Percentiles rank a stretch among this genome's conserved stretches.
These are phyloP conservation scores for Phytophthora pseudosyringae DNA, from an alignment of 352 stramenopile genomes.

Conservation along the genomic window DNA sequence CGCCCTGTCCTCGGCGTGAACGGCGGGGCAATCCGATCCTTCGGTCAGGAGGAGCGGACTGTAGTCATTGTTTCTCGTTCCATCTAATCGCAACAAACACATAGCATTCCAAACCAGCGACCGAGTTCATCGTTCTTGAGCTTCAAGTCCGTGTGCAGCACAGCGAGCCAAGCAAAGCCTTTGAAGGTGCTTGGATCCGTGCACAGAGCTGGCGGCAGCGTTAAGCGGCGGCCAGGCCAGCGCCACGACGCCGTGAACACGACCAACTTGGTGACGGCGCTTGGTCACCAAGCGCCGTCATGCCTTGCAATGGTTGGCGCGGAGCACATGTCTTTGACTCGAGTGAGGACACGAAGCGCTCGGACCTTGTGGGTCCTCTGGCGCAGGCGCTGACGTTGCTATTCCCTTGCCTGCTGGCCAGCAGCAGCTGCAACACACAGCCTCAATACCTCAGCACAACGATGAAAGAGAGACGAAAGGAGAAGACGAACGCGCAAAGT, in stretches of 20 bases:
- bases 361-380: no score
- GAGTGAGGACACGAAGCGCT: constrained; percentile 2
- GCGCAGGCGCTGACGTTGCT: no score
- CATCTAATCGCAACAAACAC: constrained; percentile 35
- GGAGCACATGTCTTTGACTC: constrained; percentile 9
- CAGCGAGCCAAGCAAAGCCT: constrained; percentile 20
- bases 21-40: constrained; percentile 21
- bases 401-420: not conserved
- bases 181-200: constrained; percentile 9
- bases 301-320: constrained; percentile 2
- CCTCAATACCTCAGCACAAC: no score
- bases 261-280: no score
- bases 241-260: not conserved
- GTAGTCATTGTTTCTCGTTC: constrained; percentile 32
- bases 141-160: constrained; percentile 1
- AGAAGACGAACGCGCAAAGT: constrained; percentile 9
- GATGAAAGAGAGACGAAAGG: not conserved
- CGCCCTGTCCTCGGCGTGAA: constrained; percentile 88
- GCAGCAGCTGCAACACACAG: not conserved
- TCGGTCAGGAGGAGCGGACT: constrained; percentile 31
- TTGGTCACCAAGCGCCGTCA: not conserved
- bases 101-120: constrained; percentile 22
- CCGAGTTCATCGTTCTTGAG: constrained; percentile 1
- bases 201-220: constrained; percentile 12
- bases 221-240: constrained; percentile 13